phyloP scores from a whole-genome alignment of 495 filamentous ascomycete species.

The Lepidopterella palustris region DNA sequence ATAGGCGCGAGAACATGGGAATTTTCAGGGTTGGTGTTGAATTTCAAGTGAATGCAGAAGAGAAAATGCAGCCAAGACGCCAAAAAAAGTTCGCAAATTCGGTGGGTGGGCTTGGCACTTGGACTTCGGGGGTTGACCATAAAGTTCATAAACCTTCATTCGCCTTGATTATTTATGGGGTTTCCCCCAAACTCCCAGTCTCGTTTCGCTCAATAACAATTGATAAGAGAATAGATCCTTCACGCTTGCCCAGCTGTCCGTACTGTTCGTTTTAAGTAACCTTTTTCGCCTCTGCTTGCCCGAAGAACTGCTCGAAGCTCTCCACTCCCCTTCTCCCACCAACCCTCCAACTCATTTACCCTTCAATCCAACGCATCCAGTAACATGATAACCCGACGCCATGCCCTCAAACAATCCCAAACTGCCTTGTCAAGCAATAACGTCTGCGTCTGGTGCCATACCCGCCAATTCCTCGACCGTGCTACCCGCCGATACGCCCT shows the following conservation, averaged over 20 bases:
- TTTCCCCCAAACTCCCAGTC: too few relatives aligned
- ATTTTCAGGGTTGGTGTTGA: not conserved
- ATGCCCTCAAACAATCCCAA: not conserved
- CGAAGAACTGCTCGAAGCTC: not conserved
- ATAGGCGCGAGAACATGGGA: constrained; percentile 20
- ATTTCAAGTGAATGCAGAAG: constrained; percentile 11
- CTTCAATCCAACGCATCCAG: too few relatives aligned
- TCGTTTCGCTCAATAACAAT: too few relatives aligned
- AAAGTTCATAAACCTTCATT: too few relatives aligned
- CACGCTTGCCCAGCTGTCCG: too few relatives aligned
- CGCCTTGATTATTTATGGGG: too few relatives aligned
- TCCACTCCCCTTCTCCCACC: not conserved
- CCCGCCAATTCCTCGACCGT: constrained; percentile 5
- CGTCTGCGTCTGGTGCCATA: constrained; percentile 16
- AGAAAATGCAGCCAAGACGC: constrained; percentile 7
- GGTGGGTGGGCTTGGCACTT: not conserved
- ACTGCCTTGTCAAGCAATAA: not conserved
- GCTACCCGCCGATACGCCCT: not conserved
- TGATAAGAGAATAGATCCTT: too few relatives aligned
- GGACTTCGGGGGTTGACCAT: too few relatives aligned
- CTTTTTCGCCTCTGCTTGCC: too few relatives aligned
- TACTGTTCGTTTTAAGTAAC: too few relatives aligned
- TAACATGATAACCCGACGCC: not conserved
- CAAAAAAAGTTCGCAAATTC: constrained; percentile 16
- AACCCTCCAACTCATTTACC: too few relatives aligned